A percentile compares a stretch with the other conserved stretches of the same genome.
Conservation (phyloP, 2,329 filamentous ascomycete genomes). For the Cladophialophora psammophila region DNA sequence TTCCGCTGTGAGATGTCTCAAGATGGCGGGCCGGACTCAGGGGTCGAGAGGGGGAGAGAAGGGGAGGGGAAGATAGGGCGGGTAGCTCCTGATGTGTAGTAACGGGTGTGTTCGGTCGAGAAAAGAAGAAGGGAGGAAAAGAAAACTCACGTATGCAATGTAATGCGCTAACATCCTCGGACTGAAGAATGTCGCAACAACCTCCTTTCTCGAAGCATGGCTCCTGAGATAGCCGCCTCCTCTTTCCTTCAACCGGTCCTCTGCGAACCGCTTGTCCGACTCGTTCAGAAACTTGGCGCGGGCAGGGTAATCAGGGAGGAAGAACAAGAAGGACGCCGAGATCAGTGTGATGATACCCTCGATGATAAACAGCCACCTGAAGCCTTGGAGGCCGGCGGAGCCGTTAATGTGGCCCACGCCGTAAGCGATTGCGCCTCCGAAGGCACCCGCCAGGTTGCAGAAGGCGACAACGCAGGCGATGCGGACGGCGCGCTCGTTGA, state of each 20-base stretch:
- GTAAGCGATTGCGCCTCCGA: constrained; percentile 56
- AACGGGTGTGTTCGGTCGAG: not conserved
- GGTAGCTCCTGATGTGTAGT: not conserved
- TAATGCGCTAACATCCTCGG: constrained; percentile 39
- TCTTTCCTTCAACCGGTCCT: constrained; percentile 52
- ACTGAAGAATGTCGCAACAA: constrained; percentile 30
- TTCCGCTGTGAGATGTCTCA: not conserved
- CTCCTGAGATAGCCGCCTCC: constrained; percentile 44
- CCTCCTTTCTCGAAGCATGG: constrained; percentile 33
- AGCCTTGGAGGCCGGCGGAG: constrained; percentile 48
- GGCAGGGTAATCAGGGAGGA: constrained; percentile 53
- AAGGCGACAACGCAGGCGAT: constrained; percentile 63
- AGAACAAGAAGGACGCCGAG: constrained; percentile 49
- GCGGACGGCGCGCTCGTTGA: constrained; percentile 64
- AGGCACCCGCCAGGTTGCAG: constrained; percentile 62
- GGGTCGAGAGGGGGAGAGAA: too few species aligned
- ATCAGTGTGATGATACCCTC: constrained; percentile 46
- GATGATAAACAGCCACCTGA: constrained; percentile 48
- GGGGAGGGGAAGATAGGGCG: not conserved
- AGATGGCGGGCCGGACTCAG: not conserved
- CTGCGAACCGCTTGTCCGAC: constrained; percentile 54
- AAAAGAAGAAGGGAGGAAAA: not conserved
- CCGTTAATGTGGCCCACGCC: constrained; percentile 51
- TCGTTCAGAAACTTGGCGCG: constrained; percentile 54
- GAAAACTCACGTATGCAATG: constrained; percentile 35